Base-by-base conservation (phyloP, 768 basidiomycete genomes). In the Boletales sp. region DNA sequence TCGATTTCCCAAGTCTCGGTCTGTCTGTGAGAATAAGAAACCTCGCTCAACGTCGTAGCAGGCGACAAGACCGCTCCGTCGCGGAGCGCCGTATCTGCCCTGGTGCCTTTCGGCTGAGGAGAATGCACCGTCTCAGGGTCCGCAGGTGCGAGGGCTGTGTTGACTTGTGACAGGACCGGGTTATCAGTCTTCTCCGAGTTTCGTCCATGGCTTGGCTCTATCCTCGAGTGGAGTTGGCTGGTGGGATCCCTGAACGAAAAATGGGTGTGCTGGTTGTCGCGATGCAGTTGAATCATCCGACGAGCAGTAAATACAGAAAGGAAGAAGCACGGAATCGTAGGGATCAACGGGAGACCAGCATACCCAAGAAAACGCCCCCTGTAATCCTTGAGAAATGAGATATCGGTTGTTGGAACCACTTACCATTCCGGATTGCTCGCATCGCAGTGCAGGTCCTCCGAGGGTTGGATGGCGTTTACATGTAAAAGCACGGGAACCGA, bases 311-410 rank as follows among this genome's bases (percentile, higher is more conserved):
- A 27, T 49, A 46, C 54, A 5, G 82, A 80, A 12, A 83, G 62
- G 52, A 74, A 66, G 36, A 82, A 63, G 41, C 76, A 77, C 3
- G 84, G 84, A 14, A 83, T 61, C 4, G 74, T 67, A 10, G 80
- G 62, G 38, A 80, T 47, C 49, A 83, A 70, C 0, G 83, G 75
- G 8, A 74, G 59, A 8, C 83, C 85, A 12, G 83, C 77, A 56
- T 84, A 86, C 35, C 80, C 78, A n/a, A 83, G 55, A 48, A 86
- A 74, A 40, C 84, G 80, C 29, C 79, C 73, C 85, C 85, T 86
- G 47, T 2, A 40, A 37, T 44, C 9, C 41, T 39, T 42, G 29
- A 57, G 35, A 45, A 45, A 17, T 31, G 21, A 42, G 4, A 51
- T 39, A 24, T 36, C 8, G 31, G 24, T 41, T 2, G 36, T 27